Percentiles rank a stretch among this genome's conserved stretches.
phyloP scores from a whole-genome alignment of 441 rosid species.

The Jatropha multifida region DNA sequence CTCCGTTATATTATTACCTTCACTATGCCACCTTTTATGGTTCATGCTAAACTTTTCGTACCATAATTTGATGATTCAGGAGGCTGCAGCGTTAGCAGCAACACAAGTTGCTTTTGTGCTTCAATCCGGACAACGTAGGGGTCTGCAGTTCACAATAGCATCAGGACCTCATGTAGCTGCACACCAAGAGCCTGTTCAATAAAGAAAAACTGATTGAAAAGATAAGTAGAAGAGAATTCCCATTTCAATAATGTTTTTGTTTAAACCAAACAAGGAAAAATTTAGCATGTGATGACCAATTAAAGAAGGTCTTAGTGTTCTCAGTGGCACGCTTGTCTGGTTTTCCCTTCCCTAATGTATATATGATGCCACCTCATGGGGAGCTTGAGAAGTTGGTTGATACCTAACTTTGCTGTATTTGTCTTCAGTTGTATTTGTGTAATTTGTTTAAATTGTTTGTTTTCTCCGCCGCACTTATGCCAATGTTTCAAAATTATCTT shows the following conservation, averaged over 20 bases:
- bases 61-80: constrained; percentile 47
- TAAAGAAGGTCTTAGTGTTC: background rate
- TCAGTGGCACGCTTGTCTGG: background rate
- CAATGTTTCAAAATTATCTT: background rate
- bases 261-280: background rate
- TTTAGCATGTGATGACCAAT: background rate
- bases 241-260: constrained; percentile 9
- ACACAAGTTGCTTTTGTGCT: constrained; percentile 87
- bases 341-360: constrained; percentile 13
- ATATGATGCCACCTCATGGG: constrained; percentile 10
- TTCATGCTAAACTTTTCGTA: constrained; percentile 5
- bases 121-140: constrained; percentile 72
- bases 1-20: background rate
- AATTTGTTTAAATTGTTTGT: background rate
- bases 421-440: background rate
- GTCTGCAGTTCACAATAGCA: constrained; percentile 77
- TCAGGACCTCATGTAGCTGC: constrained; percentile 42
- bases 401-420: background rate
- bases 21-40: background rate
- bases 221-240: background rate
- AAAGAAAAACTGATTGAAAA: background rate
- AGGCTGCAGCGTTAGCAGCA: constrained; percentile 83
- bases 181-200: constrained; percentile 46
- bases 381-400: background rate
- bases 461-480: background rate